These are phyloP conservation scores for Aurantiochytrium sp. DNA, from an alignment of 108 stramenopile genomes.

Conservation along the genomic window DNA sequence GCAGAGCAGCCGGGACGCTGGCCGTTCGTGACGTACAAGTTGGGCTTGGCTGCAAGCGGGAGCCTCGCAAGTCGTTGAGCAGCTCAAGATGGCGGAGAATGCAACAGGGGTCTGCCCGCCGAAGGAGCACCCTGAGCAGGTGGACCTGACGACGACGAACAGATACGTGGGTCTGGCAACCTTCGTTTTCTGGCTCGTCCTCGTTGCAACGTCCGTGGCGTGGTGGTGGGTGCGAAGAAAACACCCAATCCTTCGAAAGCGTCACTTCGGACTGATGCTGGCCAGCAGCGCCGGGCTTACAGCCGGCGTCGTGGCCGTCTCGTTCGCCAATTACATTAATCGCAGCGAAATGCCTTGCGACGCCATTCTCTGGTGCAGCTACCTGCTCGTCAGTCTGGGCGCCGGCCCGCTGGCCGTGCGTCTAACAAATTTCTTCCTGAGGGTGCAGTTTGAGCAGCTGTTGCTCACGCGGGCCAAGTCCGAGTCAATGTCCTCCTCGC, in stretches of 20 bases:
- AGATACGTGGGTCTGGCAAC: neutral
- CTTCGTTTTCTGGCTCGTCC: neutral
- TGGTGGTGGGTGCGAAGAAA: neutral
- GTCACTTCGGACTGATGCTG: neutral
- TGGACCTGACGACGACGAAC: neutral
- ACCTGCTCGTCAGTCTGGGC: neutral
- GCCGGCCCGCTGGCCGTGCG: conserved; percentile 14
- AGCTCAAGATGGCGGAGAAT: no score
- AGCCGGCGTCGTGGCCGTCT: neutral
- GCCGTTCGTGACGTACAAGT: no score
- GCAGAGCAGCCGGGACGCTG: no score
- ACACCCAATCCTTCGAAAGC: neutral
- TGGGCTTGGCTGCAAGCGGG: no score
- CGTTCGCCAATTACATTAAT: neutral
- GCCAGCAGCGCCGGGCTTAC: neutral
- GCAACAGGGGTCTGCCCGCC: neutral
- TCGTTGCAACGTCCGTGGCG: neutral
- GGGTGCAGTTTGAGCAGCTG: neutral
- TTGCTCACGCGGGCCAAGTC: neutral
- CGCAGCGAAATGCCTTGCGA: neutral
- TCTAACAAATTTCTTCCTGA: neutral
- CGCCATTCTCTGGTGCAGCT: neutral
- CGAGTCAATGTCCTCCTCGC: no score
- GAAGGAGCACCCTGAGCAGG: neutral
- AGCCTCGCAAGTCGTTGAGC: no score